Evolutionary conservation across 192 early-diverging fungal genomes (phyloP), one percentile per base, ranked within the genome.

Genomic region (Gamsiella multidivaricata): DNA sequence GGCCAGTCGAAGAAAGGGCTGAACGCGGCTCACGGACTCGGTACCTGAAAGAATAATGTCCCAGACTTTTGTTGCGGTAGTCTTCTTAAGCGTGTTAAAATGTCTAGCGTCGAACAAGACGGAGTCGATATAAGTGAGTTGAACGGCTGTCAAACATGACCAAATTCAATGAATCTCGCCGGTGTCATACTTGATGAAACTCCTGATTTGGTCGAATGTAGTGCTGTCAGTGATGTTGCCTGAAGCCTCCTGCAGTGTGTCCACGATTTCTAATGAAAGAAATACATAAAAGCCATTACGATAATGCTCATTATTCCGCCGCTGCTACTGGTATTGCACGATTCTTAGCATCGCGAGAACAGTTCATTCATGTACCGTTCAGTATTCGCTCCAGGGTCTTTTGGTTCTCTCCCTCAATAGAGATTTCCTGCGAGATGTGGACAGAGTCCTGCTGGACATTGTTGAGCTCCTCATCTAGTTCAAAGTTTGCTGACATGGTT

Each of bases 111-210:
- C 31, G 25, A 33, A 25, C 51, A 41, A 10, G 34, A 36, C 4
- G 25, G 20, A 25, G 26, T n/a, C 18, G 22, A 37, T 50, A 31
- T 10, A 6, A 46, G 45, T 18, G 45, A n/a, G 17, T 12, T 12
- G n/a, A n/a, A 5, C 15, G n/a, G 45, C n/a, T n/a, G n/a, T n/a
- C n/a, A n/a, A n/a, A n/a, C n/a, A n/a, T 46, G 45, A 46, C n/a
- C 12, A 12, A 39, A 12, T 5, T 5, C 5, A 9, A 12, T 39
- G 12, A 39, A 12, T 39, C 37, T 39, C 7, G 37, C 25, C 10
- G 17, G 25, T 37, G 41, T 26, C 69, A 10, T 88, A 93, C 91
- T 90, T 91, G 61, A 94, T 79, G 56, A 91, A 91, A 63, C 91
- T 92, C n/a, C 85, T 68, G 23, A 91, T 71, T 42, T 82, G 71